Evolutionary conservation across 148 eudicot species (phyloP).

Genomic region (Polygonum maritimum): DNA sequence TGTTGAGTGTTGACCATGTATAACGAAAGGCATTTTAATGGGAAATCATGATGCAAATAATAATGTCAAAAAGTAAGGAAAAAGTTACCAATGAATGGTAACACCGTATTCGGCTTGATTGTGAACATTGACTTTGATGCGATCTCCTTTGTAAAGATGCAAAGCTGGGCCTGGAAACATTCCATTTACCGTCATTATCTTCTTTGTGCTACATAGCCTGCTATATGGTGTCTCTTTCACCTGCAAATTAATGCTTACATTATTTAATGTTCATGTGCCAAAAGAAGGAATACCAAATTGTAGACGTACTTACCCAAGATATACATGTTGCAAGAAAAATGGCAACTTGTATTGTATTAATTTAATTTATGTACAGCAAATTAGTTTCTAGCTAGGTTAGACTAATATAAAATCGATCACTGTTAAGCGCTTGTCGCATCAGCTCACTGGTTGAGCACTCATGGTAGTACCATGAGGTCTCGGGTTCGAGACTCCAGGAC

Average conservation of each 20-base stretch:
- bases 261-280: neutral
- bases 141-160: slow-evolving; percentile 15
- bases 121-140: slow-evolving; percentile 16
- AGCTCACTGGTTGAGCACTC: too few relatives aligned
- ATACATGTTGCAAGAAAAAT: neutral
- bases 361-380: too few relatives aligned
- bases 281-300: neutral
- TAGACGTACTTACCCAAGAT: neutral
- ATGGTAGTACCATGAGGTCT: too few relatives aligned
- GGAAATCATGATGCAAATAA: too few relatives aligned
- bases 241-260: neutral
- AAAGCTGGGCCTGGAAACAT: slow-evolving; percentile 28
- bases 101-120: slow-evolving; percentile 17
- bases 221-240: slow-evolving; percentile 2
- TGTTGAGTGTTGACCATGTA: neutral
- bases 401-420: too few relatives aligned
- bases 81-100: slow-evolving; percentile 28
- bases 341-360: neutral
- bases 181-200: slow-evolving; percentile 25
- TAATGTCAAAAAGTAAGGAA: neutral
- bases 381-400: too few relatives aligned
- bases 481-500: too few relatives aligned
- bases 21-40: neutral
- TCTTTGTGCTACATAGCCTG: slow-evolving; percentile 21
- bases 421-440: too few relatives aligned